A percentile compares a stretch with the other conserved stretches of the same genome.
Evolutionary conservation across 768 basidiomycete genomes (phyloP).

Genomic region (Pulveroboletus sp.): DNA sequence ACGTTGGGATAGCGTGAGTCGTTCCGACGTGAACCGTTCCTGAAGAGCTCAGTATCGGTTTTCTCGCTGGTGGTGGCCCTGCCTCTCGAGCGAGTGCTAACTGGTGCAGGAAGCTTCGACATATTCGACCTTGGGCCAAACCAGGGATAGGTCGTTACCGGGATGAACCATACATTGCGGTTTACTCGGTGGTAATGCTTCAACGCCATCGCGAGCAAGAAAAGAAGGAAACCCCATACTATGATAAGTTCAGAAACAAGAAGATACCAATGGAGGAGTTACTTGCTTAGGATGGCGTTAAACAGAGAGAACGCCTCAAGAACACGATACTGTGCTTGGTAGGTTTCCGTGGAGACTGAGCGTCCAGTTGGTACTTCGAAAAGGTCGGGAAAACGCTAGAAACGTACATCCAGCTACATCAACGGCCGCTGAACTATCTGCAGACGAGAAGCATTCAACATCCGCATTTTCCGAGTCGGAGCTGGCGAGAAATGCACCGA

Average conservation of each 20-base stretch:
- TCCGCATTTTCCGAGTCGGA: slow-evolving; percentile 77
- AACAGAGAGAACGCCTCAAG: slow-evolving; percentile 77
- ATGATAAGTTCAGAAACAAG: slow-evolving; percentile 18
- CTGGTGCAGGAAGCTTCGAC: slow-evolving; percentile 42
- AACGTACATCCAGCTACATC: slow-evolving; percentile 64
- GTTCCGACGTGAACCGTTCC: slow-evolving; percentile 17
- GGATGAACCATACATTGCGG: slow-evolving; percentile 60
- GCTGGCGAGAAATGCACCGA: slow-evolving; percentile 66
- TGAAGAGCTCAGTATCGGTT: slow-evolving; percentile 21
- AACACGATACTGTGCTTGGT: slow-evolving; percentile 85
- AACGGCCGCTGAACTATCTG: slow-evolving; percentile 47
- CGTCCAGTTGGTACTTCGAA: slow-evolving; percentile 1
- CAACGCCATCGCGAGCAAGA: slow-evolving; percentile 43
- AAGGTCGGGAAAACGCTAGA: neutral
- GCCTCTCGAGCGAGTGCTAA: slow-evolving; percentile 36
- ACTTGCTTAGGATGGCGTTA: slow-evolving; percentile 67
- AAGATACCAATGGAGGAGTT: neutral
- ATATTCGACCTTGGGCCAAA: slow-evolving; percentile 43
- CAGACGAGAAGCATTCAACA: slow-evolving; percentile 74
- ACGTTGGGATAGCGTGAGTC: slow-evolving; percentile 19
- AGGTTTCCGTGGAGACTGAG: slow-evolving; percentile 78
- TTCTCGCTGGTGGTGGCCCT: slow-evolving; percentile 30
- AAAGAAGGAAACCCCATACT: slow-evolving; percentile 47
- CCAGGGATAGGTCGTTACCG: slow-evolving; percentile 72
- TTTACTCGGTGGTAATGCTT: slow-evolving; percentile 42